Base-by-base conservation (phyloP, 768 basidiomycete species). In the Rubroboletus pulcherrimus region DNA sequence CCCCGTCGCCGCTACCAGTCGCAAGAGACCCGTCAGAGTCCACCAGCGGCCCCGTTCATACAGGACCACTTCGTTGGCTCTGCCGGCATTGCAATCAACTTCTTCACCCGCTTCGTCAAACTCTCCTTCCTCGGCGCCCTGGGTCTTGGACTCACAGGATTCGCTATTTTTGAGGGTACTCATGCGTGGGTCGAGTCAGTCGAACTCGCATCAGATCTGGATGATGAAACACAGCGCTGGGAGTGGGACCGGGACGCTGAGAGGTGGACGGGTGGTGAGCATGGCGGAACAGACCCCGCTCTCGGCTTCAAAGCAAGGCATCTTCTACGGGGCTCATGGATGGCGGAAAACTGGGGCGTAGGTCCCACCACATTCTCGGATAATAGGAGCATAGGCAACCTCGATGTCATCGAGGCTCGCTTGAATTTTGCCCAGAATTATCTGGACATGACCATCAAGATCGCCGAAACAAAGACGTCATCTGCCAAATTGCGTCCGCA, bases 221-320 rank as follows among this genome's bases (percentile, higher is more conserved):
- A 89, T 59, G 69, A 76, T 38, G 83, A 85, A 43, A 73, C 73
- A 15, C 73, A 72, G 45, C 75, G 73, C 55, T 91, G 84, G 83
- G 81, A 85, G 63, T 90, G 88, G 89, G 78, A 85, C 64, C 64
- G 76, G 4, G 82, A 86, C 43, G 74, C 74, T 17, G 84, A 85
- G 51, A 74, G 74, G 49, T 90, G 87, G 88, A 75, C 83, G 8
- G 83, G 79, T 24, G 76, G 82, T 46, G 73, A 61, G 56, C 73
- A 29, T 33, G 85, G 84, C 6, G 89, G 89, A 45, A 91, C 89
- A n/a, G 87, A 91, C 67, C 78, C 85, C 5, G 80, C 73, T n/a
- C 72, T 91, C 9, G 85, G 87, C 3, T 77, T 81, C 64, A 75
- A 73, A 61, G 86, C 78, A 21, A 74, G 86, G 29, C 83, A 86